Conservation (phyloP, 208 protist genomes). For the Angomonas deanei region DNA sequence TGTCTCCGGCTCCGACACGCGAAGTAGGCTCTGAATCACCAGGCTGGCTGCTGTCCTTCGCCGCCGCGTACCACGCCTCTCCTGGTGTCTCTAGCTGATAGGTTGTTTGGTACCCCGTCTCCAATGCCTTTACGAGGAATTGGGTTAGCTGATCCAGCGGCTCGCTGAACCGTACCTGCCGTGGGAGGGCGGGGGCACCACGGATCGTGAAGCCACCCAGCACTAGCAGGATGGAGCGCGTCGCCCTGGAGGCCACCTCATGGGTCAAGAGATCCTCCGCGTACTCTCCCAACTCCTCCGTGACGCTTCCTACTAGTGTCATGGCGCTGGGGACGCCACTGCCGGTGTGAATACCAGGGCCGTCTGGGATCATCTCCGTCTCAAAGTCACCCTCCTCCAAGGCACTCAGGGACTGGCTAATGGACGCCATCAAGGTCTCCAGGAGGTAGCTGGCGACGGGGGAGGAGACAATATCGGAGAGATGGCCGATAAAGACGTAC, state of each 20-base stretch:
- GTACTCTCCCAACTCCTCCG: conserved; percentile 66
- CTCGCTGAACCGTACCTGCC: conserved; percentile 32
- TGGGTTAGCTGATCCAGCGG: conserved; percentile 40
- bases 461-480: conserved; percentile 57
- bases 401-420: conserved; percentile 60
- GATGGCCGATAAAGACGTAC: conserved; percentile 76
- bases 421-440: conserved; percentile 64
- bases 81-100: not conserved
- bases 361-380: conserved; percentile 57
- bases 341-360: conserved; percentile 48
- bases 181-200: conserved; percentile 37
- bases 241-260: conserved; percentile 62
- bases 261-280: conserved; percentile 62
- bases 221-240: conserved; percentile 76
- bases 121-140: conserved; percentile 42
- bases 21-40: conserved; percentile 78
- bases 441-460: conserved; percentile 83
- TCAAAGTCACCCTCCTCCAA: conserved; percentile 37
- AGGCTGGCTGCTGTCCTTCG: conserved; percentile 68
- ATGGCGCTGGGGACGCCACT: conserved; percentile 79
- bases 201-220: conserved; percentile 72
- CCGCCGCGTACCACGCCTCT: conserved; percentile 72
- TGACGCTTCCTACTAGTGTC: conserved; percentile 55
- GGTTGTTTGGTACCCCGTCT: conserved; percentile 30
- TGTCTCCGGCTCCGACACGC: conserved; percentile 49